phyloP scores from a whole-genome alignment of 805 yeast species.

The Barnettozyma salicaria region DNA sequence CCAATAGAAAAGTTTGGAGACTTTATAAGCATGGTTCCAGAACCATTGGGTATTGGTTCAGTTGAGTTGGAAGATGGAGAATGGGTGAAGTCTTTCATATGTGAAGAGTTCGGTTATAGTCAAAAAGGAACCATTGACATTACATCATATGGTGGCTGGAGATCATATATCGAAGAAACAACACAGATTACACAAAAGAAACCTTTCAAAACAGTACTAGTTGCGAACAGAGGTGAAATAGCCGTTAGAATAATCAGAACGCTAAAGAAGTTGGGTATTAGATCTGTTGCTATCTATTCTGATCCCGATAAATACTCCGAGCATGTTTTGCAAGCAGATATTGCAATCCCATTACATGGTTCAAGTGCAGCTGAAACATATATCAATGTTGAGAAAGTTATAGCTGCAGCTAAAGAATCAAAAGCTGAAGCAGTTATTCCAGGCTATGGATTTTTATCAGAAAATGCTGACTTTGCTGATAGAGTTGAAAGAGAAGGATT shows the following conservation, averaged over 20 bases:
- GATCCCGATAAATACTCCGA: slow-evolving; percentile 85
- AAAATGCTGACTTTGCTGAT: slow-evolving; percentile 94
- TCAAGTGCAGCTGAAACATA: slow-evolving; percentile 87
- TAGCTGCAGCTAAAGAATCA: slow-evolving; percentile 76
- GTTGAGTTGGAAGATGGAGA: slow-evolving; percentile 77
- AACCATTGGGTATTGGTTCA: slow-evolving; percentile 92
- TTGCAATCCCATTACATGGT: slow-evolving; percentile 74
- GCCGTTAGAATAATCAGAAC: slow-evolving; percentile 93
- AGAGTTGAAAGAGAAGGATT: slow-evolving; percentile 77
- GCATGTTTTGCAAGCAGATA: slow-evolving; percentile 81
- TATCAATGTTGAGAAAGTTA: slow-evolving; percentile 75
- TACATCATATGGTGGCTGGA: slow-evolving; percentile 88
- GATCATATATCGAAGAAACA: slow-evolving; percentile 44
- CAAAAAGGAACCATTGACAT: slow-evolving; percentile 71
- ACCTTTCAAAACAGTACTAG: slow-evolving; percentile 80
- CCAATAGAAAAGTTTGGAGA: slow-evolving; percentile 75
- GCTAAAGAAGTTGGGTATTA: slow-evolving; percentile 69
- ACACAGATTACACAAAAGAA: slow-evolving; percentile 30
- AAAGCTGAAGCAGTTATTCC: slow-evolving; percentile 96
- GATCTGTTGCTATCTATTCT: slow-evolving; percentile 82
- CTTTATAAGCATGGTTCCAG: slow-evolving; percentile 84
- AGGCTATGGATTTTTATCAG: slow-evolving; percentile 95
- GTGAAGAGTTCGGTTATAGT: slow-evolving; percentile 84
- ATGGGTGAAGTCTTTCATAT: slow-evolving; percentile 88
- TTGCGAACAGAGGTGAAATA: slow-evolving; percentile 96